Conservation (phyloP, 2,329 filamentous ascomycete species). For the Botrytis cinerea region DNA sequence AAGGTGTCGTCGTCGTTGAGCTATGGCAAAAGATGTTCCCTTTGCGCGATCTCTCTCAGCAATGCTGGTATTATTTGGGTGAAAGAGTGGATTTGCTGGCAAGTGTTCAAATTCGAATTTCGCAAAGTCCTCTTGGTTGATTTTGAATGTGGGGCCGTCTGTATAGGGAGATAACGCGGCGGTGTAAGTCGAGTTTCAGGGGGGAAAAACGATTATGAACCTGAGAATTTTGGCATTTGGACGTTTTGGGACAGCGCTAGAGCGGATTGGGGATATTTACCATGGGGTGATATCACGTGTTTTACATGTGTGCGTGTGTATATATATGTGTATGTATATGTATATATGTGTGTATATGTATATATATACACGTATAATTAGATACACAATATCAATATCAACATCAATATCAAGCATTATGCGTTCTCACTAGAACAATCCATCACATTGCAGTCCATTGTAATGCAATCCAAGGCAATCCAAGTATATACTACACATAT, state of each 20-base stretch:
- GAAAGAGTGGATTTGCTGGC: constrained; percentile 21
- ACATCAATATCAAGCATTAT: neutral
- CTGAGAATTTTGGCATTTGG: neutral
- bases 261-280: neutral
- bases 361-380: no score
- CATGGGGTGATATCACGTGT: neutral
- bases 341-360: no score
- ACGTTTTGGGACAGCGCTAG: neutral
- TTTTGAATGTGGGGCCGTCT: constrained; percentile 13
- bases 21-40: constrained; percentile 22
- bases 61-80: constrained; percentile 5
- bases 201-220: neutral
- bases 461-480: neutral
- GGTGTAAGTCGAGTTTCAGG: constrained; percentile 17
- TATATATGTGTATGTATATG: no score
- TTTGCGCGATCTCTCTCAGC: constrained; percentile 14
- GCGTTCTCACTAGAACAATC: neutral
- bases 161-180: constrained; percentile 15
- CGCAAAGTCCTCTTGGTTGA: constrained; percentile 17
- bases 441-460: no score
- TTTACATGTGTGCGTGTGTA: no score
- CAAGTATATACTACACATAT: no score
- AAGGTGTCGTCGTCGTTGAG: constrained; percentile 10
- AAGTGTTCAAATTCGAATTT: constrained; percentile 3
- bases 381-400: no score